A percentile compares a stretch with the other conserved stretches of the same genome.
phyloP scores from a whole-genome alignment of 2,329 filamentous ascomycete species.

The Aureobasidium musti region DNA sequence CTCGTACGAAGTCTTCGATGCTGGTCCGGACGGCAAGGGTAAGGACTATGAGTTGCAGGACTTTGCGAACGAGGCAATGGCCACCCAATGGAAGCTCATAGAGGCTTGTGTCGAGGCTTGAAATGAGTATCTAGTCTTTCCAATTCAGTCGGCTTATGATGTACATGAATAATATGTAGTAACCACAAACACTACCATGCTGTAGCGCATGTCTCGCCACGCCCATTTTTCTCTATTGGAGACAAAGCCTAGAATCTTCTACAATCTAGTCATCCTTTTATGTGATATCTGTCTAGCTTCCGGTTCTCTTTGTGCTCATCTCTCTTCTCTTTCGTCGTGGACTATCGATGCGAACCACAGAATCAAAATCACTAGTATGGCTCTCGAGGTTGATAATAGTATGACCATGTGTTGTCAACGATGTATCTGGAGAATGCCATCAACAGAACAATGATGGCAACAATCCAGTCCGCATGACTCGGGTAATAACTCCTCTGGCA shows the following conservation, averaged over 20 bases:
- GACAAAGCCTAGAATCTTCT: background rate
- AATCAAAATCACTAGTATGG: background rate
- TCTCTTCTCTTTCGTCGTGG: background rate
- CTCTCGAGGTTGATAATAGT: background rate
- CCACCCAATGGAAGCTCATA: conserved; percentile 45
- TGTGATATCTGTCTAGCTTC: background rate
- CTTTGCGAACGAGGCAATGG: conserved; percentile 39
- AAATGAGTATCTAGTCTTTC: background rate
- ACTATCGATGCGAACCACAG: too few species aligned
- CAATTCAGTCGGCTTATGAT: background rate
- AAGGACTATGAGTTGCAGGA: conserved; percentile 53
- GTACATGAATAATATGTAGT: background rate
- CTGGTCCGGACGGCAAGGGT: conserved; percentile 56
- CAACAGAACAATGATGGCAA: too few species aligned
- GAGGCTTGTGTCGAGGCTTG: conserved; percentile 41
- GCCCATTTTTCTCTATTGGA: too few species aligned
- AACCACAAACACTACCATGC: background rate
- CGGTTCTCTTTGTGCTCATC: background rate
- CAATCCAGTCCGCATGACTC: too few species aligned
- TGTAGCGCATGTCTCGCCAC: background rate
- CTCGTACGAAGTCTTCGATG: conserved; percentile 70
- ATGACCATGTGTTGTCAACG: background rate
- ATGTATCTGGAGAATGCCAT: too few species aligned
- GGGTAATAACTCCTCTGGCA: too few species aligned
- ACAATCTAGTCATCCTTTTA: background rate